Base-by-base conservation (phyloP, 139 green algal genomes). In the Micractinium conductrix region DNA sequence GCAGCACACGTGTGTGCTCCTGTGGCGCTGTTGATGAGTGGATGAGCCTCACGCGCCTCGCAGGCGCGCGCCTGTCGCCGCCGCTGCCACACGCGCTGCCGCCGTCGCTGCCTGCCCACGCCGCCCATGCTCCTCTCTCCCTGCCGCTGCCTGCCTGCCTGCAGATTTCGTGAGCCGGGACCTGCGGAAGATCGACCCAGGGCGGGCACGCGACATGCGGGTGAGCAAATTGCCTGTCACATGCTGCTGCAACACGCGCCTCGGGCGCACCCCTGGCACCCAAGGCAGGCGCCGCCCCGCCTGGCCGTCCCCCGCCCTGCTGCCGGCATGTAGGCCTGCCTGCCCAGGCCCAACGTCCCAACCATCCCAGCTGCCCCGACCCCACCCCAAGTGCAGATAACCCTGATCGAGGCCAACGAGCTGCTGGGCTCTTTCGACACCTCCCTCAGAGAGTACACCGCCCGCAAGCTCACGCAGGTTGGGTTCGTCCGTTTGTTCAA, bases 391-490 rank as follows among this genome's bases (percentile, higher is more conserved):
- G 50, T 48, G 55, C 38, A 86, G 44, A 72, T 98, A 45, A 96
- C 93, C 17, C 55, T 97, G 48, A 81, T 98, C 9, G 95, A 98
- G 83, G 94, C 91, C 1, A 86, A 88, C 19, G 90, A 97, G 87
- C 62, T 98, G 79, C 88, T 97, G 80, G 94, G 94, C 60, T 91
- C 74, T 21, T 98, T 98, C 84, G 95, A 98, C 80, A 73, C 71
- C 7, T 86, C 86, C 4, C 90, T 98, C 40, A 69, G 95, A 16
- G 91, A 98, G 81, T 98, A 98, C 80, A 92, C 94, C 0, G 93
- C 91, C 26, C 78, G 87, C 37, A 95, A 93, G 85, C 92, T 98
- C n/a, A 87, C 88, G 16, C n/a, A n/a, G n/a, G n/a, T n/a, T n/a
- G n/a, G n/a, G n/a, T n/a, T n/a, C n/a, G n/a, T n/a, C n/a, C n/a